Base-by-base conservation (phyloP, 805 yeast genomes). In the Candida manassasensis region DNA sequence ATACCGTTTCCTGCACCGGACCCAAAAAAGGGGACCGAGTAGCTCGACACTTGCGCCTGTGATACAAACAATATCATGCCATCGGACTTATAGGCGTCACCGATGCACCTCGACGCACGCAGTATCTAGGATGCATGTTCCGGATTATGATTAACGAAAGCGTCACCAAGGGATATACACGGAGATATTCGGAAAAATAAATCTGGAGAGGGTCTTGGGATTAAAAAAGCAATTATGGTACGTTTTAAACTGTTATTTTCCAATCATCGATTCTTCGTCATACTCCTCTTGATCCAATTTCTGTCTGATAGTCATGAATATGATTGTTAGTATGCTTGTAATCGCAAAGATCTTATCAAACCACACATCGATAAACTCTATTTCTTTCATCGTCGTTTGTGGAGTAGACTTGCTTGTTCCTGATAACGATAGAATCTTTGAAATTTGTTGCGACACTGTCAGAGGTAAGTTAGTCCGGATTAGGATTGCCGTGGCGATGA, bases 321-420 rank as follows among this genome's bases (percentile, higher is more conserved):
- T 18, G 3, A 52, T 34, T 3, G 75, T 64, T 1, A 50, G 40
- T 3, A 67, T 42, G 43, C 73, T 61, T 8, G 75, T 56, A 4
- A 67, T 27, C 9, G 66, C 74, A 53, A 72, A 75, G 28, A 74
- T 67, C 48, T 69, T 61, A 43, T 73, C 78, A 42, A 72, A 75
- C 75, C 76, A 71, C 14, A 53, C 51, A 40, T 73, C 78, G 14
- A 74, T 63, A 44, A 71, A 72, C 17, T 58, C 61, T n/a, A 67
- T 66, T 43, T 69, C 71, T 33, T 43, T 58, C 19, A 48, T 41
- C 5, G 49, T 45, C 24, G 46, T 26, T 17, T 47, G 44, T 4
- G 48, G 40, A 13, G 48, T 31, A 17, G 49, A 41, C n/a, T 37
- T 41, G 3, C 51, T 34, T 9, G 57, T 48, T 3, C 66, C 66